Evolutionary conservation across 352 stramenopile genomes (phyloP).

Genomic region (Peronospora farinosa): DNA sequence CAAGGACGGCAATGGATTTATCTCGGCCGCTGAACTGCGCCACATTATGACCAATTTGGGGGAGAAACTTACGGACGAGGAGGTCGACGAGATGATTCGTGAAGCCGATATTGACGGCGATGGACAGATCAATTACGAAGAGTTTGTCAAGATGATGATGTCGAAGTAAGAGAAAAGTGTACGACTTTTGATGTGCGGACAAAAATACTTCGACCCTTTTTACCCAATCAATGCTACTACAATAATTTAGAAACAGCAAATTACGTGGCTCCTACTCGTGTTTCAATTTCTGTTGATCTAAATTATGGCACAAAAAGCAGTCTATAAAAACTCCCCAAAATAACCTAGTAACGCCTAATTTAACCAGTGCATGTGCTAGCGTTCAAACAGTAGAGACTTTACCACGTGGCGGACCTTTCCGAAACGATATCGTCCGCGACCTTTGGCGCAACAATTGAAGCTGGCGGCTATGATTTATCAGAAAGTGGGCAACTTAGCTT

Average conservation of each 20-base stretch:
- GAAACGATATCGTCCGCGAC: background rate
- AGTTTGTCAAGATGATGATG: slow-evolving; percentile 99
- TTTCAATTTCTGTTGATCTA: no score
- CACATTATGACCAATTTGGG: slow-evolving; percentile 99
- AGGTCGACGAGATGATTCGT: slow-evolving; percentile 99
- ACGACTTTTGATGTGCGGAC: background rate
- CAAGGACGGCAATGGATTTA: slow-evolving; percentile 99
- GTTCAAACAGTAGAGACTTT: no score
- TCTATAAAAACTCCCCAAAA: no score
- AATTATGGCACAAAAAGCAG: no score
- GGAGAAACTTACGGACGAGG: slow-evolving; percentile 97
- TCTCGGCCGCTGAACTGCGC: slow-evolving; percentile 95
- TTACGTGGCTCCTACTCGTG: no score
- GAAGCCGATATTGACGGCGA: slow-evolving; percentile 98
- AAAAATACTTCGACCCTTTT: no score
- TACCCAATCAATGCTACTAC: background rate
- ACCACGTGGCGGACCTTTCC: background rate
- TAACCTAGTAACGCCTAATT: no score
- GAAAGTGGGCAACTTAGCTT: no score
- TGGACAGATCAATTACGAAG: slow-evolving; percentile 99
- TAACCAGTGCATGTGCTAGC: no score
- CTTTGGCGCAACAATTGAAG: background rate
- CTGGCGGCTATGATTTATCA: background rate
- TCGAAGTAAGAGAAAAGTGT: slow-evolving; percentile 78
- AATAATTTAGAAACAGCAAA: slow-evolving; percentile 1